A percentile compares a stretch with the other conserved stretches of the same genome.
phyloP scores from a whole-genome alignment of 1,284 basidiomycete genomes.

The Stygiomarasmius scandens region DNA sequence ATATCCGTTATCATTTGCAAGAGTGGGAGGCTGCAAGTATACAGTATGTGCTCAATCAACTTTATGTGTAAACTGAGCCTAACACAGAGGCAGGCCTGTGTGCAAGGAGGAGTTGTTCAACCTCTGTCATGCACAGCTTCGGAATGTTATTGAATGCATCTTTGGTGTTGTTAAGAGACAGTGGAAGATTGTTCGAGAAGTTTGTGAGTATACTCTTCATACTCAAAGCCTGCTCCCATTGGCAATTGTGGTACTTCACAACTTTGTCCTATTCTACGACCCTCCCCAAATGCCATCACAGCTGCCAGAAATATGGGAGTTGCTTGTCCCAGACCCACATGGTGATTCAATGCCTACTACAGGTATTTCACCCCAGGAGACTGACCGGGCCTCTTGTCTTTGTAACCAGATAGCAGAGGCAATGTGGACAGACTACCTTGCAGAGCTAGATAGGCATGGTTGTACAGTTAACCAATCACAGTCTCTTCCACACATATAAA shows the following conservation, averaged over 20 bases:
- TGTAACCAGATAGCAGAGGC: too few species aligned
- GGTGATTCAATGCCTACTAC: too few species aligned
- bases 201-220: conserved; percentile 4
- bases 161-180: conserved; percentile 35
- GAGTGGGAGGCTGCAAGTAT: conserved; percentile 16
- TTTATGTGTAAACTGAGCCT: too few species aligned
- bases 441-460: too few species aligned
- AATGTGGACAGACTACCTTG: too few species aligned
- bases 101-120: conserved; percentile 35
- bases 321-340: background rate
- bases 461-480: too few species aligned
- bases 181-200: too few species aligned
- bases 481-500: too few species aligned
- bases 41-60: conserved; percentile 2
- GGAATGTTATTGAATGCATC: conserved; percentile 33
- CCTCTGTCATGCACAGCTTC: conserved; percentile 27
- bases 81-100: conserved; percentile 30
- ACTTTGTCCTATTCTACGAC: conserved; percentile 29
- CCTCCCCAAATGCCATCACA: background rate
- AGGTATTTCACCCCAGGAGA: too few species aligned
- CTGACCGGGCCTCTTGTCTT: too few species aligned
- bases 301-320: background rate
- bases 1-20: conserved; percentile 18
- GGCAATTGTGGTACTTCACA: conserved; percentile 27
- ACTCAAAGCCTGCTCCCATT: conserved; percentile 23